phyloP scores from a whole-genome alignment of 2,329 filamentous ascomycete genomes.

The Botryotinia calthae region DNA sequence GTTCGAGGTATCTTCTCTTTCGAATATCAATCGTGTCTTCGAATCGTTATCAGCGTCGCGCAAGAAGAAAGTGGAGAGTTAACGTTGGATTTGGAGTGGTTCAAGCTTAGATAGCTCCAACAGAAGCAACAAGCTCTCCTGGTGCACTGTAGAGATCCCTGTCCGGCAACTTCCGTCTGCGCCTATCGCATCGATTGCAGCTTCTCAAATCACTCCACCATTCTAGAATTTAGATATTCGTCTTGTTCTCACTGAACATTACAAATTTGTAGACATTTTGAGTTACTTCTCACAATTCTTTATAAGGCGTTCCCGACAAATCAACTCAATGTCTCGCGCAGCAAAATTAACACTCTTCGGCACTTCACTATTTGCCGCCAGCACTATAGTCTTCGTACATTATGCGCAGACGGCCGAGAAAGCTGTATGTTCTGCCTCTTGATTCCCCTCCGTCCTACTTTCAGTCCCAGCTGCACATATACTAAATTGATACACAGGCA shows the following conservation, averaged over 20 bases:
- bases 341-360: conserved; percentile 81
- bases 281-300: not conserved
- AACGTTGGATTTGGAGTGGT: conserved; percentile 17
- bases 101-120: conserved; percentile 25
- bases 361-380: conserved; percentile 72
- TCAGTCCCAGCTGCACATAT: not conserved
- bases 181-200: conserved; percentile 9
- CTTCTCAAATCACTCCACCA: conserved; percentile 9
- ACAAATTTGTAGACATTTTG: not conserved
- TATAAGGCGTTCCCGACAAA: not conserved
- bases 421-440: conserved; percentile 55
- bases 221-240: not conserved
- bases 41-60: conserved; percentile 15
- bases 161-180: conserved; percentile 30
- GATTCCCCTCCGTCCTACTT: not conserved
- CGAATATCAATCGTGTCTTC: conserved; percentile 22
- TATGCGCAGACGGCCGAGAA: conserved; percentile 83
- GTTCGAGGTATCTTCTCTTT: conserved; percentile 11
- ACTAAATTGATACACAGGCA: conserved; percentile 52
- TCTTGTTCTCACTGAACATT: not conserved
- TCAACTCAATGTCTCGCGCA: conserved; percentile 72
- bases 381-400: conserved; percentile 83
- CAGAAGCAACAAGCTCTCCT: conserved; percentile 28
- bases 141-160: conserved; percentile 24
- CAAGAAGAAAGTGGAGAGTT: conserved; percentile 17